phyloP scores from a whole-genome alignment of 805 yeast species.

The Starmerella apis region DNA sequence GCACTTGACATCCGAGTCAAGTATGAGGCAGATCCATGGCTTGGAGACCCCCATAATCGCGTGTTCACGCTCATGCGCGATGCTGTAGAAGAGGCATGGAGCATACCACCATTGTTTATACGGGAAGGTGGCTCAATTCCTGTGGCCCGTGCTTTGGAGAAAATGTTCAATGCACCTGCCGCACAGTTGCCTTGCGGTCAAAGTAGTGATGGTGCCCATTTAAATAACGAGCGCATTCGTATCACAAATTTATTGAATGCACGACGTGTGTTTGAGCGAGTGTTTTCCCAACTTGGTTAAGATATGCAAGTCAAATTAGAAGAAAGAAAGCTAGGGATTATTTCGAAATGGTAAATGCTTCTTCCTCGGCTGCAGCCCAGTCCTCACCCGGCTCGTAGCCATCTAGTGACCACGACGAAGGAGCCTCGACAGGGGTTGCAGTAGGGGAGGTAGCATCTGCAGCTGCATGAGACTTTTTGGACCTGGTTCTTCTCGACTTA shows the following conservation, averaged over 20 bases:
- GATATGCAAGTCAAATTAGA: not conserved
- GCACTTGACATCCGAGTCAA: slow-evolving; percentile 48
- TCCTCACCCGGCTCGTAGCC: slow-evolving; percentile 3
- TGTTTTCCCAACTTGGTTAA: slow-evolving; percentile 19
- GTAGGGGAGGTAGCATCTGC: not conserved
- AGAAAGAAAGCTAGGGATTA: not conserved
- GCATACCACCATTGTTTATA: slow-evolving; percentile 66
- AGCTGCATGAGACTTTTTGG: not conserved
- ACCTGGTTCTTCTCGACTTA: not conserved
- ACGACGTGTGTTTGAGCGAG: slow-evolving; percentile 41
- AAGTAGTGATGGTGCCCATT: slow-evolving; percentile 86
- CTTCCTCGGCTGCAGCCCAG: slow-evolving; percentile 2
- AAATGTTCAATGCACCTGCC: slow-evolving; percentile 73
- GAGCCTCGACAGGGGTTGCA: not conserved
- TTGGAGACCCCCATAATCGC: slow-evolving; percentile 70
- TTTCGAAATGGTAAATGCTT: not conserved
- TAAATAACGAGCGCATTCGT: slow-evolving; percentile 75
- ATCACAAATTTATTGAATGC: slow-evolving; percentile 68
- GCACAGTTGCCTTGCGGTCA: slow-evolving; percentile 97
- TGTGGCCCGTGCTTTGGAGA: slow-evolving; percentile 73
- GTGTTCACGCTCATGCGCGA: slow-evolving; percentile 58
- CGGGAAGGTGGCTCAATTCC: slow-evolving; percentile 98
- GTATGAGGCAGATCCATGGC: slow-evolving; percentile 93
- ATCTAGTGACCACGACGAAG: not conserved
- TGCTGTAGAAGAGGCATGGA: slow-evolving; percentile 65